These are phyloP conservation scores for Solanum chacoense DNA, from an alignment of 305 asterid genomes.

Conservation along the genomic window DNA sequence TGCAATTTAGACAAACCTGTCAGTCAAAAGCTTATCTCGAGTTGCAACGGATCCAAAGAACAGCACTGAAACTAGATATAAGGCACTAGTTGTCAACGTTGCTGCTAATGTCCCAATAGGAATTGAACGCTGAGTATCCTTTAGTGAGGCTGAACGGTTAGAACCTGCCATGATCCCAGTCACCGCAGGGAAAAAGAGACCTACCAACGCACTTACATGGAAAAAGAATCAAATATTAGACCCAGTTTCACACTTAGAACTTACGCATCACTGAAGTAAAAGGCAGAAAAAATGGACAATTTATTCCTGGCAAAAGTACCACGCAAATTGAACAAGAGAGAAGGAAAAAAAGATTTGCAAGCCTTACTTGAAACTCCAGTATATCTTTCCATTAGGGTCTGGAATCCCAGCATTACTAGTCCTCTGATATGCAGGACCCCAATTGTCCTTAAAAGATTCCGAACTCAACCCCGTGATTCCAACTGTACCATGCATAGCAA, in stretches of 20 bases:
- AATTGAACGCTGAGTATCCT: conserved; percentile 97
- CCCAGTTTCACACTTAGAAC: neutral
- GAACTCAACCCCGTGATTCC: conserved; percentile 92
- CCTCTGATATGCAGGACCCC: conserved; percentile 72
- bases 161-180: conserved; percentile 99
- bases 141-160: conserved; percentile 95
- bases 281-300: neutral
- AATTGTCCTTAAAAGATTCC: conserved; percentile 67
- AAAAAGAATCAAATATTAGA: neutral
- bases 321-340: neutral
- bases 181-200: conserved; percentile 99
- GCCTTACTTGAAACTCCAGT: conserved; percentile 91
- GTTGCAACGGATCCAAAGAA: conserved; percentile 96
- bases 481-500: conserved; percentile 38
- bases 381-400: conserved; percentile 66
- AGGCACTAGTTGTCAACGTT: conserved; percentile 59
- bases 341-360: conserved; percentile 12
- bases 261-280: neutral
- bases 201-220: conserved; percentile 81
- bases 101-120: conserved; percentile 96
- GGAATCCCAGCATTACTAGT: conserved; percentile 98
- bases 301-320: neutral
- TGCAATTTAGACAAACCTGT: conserved; percentile 43
- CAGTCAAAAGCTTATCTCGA: conserved; percentile 87
- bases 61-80: conserved; percentile 68